Evolutionary conservation across 805 yeast genomes (phyloP).

Genomic region (Nakazawaea wyomingensis): DNA sequence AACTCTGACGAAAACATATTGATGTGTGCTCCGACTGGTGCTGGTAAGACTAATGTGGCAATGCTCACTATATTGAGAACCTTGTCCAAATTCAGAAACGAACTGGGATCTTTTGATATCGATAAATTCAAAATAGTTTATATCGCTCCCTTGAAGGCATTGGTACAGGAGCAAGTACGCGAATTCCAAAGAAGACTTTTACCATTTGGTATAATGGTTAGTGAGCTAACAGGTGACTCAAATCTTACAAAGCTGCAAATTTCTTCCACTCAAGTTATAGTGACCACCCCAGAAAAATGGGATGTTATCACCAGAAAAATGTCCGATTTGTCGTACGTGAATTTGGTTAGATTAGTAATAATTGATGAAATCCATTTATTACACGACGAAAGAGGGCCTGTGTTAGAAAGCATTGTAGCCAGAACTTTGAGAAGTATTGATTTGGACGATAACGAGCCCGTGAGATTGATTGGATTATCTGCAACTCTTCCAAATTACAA

Average conservation of each 20-base stretch:
- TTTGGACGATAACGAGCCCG: constrained; percentile 36
- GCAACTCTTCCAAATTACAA: constrained; percentile 88
- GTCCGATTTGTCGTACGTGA: constrained; percentile 58
- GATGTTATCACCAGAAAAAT: constrained; percentile 88
- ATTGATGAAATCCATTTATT: constrained; percentile 91
- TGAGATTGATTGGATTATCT: constrained; percentile 79
- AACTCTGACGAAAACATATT: constrained; percentile 63
- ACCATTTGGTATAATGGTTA: constrained; percentile 64
- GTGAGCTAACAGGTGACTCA: constrained; percentile 89
- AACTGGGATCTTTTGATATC: constrained; percentile 42
- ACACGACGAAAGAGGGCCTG: constrained; percentile 96
- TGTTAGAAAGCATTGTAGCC: constrained; percentile 80
- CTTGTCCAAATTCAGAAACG: constrained; percentile 45
- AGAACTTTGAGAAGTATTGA: constrained; percentile 53
- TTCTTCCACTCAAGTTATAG: constrained; percentile 71
- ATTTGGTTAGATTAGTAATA: constrained; percentile 63
- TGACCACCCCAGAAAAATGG: constrained; percentile 98
- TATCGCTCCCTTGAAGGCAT: constrained; percentile 89
- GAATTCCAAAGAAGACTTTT: constrained; percentile 70
- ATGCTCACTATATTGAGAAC: constrained; percentile 71
- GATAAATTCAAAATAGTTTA: constrained; percentile 72
- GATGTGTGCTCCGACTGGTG: constrained; percentile 97
- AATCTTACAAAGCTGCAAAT: constrained; percentile 72
- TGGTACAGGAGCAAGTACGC: constrained; percentile 91
- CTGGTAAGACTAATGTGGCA: constrained; percentile 97